Base-by-base conservation (phyloP, 2,329 filamentous ascomycete genomes). In the Claviceps sp. region DNA sequence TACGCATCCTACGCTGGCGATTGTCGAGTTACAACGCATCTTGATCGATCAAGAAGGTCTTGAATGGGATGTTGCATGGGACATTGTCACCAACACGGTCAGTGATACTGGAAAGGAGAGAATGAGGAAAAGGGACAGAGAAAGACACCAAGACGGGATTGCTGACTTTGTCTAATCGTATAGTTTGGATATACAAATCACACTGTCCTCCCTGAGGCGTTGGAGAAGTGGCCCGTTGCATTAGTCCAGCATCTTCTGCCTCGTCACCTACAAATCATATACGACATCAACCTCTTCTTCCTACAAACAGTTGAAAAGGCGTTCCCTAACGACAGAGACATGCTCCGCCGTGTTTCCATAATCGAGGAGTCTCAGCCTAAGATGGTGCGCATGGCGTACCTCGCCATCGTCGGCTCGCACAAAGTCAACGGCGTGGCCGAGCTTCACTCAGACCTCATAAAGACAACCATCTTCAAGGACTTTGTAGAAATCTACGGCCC, bases 381-480 rank as follows among this genome's bases (percentile, higher is more conserved):
- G 79, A 95, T 96, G 87, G 84, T 98, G 55, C 86, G 91, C 66
- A 98, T 98, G 93, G 93, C 93, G 2, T 93, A 81, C 69, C 74
- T 98, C 49, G 93, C 93, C 56, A 86, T 97, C 64, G 89, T 98
- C 61, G 93, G 93, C 47, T 97, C 93, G 38, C 93, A 97, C 80
- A 98, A 97, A 75, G 90, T 98, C 73, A 98, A 98, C 60, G 93
- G 93, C 67, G 93, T 98, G 38, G 93, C 93, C 37, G 93, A 98
- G 71, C 73, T 98, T 58, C 93, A 98, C 72, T 98, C 93, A 0
- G 93, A 98, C 65, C 76, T 98, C 54, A 95, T 98, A 75, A 93
- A 93, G 75, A 94, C 90, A 0, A 98, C 93, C n/a, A 95, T 98
- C 60, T 97, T 98, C 81, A 96, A 93, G 69, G 93, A 98, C 68